Conservation (phyloP, 1,139 yeast species). For the Blastobotrys illinoisensis region DNA sequence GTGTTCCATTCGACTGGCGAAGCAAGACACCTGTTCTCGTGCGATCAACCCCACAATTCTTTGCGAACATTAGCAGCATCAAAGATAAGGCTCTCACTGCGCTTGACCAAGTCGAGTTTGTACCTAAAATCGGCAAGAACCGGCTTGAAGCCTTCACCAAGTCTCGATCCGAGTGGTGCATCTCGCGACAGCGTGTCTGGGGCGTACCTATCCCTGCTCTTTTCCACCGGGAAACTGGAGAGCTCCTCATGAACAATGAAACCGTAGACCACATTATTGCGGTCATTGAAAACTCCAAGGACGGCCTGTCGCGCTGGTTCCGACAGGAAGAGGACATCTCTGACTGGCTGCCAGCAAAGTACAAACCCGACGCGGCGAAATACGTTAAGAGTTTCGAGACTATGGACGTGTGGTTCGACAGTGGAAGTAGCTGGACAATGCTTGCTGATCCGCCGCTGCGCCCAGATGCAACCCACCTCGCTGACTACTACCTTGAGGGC, state of each 20-base stretch:
- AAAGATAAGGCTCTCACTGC: slow-evolving; percentile 59
- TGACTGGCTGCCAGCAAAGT: slow-evolving; percentile 65
- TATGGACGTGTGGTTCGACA: slow-evolving; percentile 99
- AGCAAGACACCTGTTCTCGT: slow-evolving; percentile 93
- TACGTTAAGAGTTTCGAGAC: slow-evolving; percentile 76
- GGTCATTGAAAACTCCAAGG: slow-evolving; percentile 58
- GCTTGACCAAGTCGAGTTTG: slow-evolving; percentile 56
- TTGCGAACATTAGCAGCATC: slow-evolving; percentile 75
- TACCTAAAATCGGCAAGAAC: slow-evolving; percentile 66
- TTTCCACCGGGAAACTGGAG: slow-evolving; percentile 53
- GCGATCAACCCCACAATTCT: slow-evolving; percentile 96
- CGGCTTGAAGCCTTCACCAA: slow-evolving; percentile 67
- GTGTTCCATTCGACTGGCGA: slow-evolving; percentile 97
- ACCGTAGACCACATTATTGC: slow-evolving; percentile 51
- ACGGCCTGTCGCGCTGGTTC: slow-evolving; percentile 40
- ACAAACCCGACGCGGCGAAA: slow-evolving; percentile 33
- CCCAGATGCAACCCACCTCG: slow-evolving; percentile 29
- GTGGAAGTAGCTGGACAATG: slow-evolving; percentile 89
- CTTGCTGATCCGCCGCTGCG: slow-evolving; percentile 36
- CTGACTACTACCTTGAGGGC: slow-evolving; percentile 88
- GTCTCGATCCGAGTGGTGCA: slow-evolving; percentile 93
- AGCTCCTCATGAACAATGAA: slow-evolving; percentile 50
- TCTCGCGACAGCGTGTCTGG: slow-evolving; percentile 96
- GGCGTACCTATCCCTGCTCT: slow-evolving; percentile 96
- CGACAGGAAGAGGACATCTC: slow-evolving; percentile 45